Evolutionary conservation across 2,329 filamentous ascomycete genomes (phyloP).

Genomic region (Penicillium aurantiogriseum): DNA sequence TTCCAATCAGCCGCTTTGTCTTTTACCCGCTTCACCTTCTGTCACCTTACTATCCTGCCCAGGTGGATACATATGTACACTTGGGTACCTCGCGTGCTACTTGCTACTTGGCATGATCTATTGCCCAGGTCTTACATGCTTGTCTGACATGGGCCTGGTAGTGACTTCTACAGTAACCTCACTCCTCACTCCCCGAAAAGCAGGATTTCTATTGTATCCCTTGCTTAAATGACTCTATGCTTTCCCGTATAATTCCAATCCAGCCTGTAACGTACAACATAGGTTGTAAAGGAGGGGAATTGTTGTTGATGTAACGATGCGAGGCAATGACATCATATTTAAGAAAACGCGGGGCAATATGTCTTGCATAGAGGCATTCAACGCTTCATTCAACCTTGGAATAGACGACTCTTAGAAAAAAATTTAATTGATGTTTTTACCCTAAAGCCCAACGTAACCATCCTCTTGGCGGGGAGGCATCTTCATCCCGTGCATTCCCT

Average conservation of each 20-base stretch:
- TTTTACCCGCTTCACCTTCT: neutral
- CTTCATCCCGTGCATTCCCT: conserved; percentile 63
- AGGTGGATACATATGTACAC: too few relatives aligned
- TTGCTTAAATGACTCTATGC: neutral
- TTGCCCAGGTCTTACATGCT: neutral
- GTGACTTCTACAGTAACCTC: neutral
- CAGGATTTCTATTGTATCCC: neutral
- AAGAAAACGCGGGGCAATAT: neutral
- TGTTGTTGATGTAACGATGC: neutral
- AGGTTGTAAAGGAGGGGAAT: neutral
- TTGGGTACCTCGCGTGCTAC: neutral
- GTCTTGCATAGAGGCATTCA: neutral
- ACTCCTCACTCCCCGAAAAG: neutral
- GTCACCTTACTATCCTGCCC: neutral
- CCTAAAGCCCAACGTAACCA: conserved; percentile 29
- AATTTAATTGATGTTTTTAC: neutral
- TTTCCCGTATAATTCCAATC: neutral
- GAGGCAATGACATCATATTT: conserved; percentile 4
- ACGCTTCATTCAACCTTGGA: neutral
- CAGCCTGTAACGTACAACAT: neutral
- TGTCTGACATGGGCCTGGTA: neutral
- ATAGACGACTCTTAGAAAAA: neutral
- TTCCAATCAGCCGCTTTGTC: neutral
- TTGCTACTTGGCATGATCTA: neutral
- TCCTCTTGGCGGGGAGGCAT: conserved; percentile 44